phyloP scores from a whole-genome alignment of 75 land plant species.

The Picea sitchensis region DNA sequence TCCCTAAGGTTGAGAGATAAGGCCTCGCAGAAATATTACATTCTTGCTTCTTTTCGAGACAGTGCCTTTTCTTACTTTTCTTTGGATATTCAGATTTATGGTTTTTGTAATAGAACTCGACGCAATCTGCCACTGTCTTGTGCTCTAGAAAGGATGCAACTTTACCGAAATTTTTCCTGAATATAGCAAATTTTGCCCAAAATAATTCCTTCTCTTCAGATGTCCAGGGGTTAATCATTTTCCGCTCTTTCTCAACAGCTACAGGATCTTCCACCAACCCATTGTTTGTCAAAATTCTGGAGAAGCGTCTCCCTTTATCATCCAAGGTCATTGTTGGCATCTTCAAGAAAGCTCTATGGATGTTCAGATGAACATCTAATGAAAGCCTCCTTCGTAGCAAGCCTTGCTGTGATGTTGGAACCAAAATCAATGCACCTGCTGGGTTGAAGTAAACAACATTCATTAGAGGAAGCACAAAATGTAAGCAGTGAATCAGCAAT shows the following conservation, averaged over 20 bases:
- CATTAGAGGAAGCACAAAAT: no score
- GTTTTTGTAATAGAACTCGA: constrained; percentile 90
- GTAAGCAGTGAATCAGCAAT: no score
- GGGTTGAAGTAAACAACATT: no score
- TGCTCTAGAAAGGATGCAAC: constrained; percentile 71
- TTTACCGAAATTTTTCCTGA: constrained; percentile 73
- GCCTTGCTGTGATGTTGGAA: not conserved
- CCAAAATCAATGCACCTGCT: no score
- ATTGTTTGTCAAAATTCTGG: constrained; percentile 54
- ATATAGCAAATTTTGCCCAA: constrained; percentile 57
- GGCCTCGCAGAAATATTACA: constrained; percentile 27
- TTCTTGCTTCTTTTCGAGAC: constrained; percentile 37
- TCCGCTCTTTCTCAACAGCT: constrained; percentile 77
- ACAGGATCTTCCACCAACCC: constrained; percentile 79
- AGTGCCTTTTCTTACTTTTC: constrained; percentile 43
- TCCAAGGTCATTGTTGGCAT: constrained; percentile 87
- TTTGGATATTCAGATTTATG: constrained; percentile 72
- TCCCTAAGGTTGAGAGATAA: constrained; percentile 55
- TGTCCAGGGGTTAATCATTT: constrained; percentile 80
- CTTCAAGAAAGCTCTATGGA: constrained; percentile 23
- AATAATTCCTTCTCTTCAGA: constrained; percentile 68
- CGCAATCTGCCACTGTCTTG: constrained; percentile 93
- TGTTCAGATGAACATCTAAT: not conserved
- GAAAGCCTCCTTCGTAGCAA: not conserved
- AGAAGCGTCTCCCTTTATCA: constrained; percentile 40